Evolutionary conservation across 768 basidiomycete species (phyloP), one percentile per base, ranked within the genome.

Genomic region (Agaricus sinodeliciosus): DNA sequence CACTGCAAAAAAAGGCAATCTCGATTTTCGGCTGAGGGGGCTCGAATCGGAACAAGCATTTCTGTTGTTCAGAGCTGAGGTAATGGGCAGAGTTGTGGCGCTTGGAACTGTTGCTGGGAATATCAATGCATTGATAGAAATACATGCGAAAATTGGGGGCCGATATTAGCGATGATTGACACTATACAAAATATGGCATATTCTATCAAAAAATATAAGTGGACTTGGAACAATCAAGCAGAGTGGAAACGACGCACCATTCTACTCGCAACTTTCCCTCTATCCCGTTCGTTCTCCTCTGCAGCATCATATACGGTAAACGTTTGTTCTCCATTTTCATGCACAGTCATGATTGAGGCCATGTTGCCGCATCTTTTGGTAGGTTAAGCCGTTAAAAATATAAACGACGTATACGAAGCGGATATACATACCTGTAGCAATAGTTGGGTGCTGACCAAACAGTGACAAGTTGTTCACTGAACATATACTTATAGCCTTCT

Each of bases 401-500:
- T n/a, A 31, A 18, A 31, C 7, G 16, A 15, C 15, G 12, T 16
- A 9, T 13, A 13, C 26, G 9, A 47, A 27, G 18, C 13, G 34
- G 28, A 31, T 27, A 12, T 13, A 13, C 92, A 62, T 91, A 91
- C 27, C 73, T 67, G 55, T 78, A 80, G 55, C 76, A 94, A 64
- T 92, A 92, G 62, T 92, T 94, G 27, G 90, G 90, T 46, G 92
- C 92, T 4, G 83, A 85, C 92, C 92, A 95, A 9, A 95, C 92
- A 0, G 92, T 95, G 11, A 94, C 92, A 16, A 95, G 87, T 57
- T 85, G 78, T 56, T 86, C 81, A 63, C 96, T 90, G 60, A 97
- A 96, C 95, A 97, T 95, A 65, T 94, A 86, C 71, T 97, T 98
- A 72, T 81, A 94, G 1, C 93, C 92, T 67, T 94, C 92, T 67